Conservation (phyloP, 306 rosid genomes). For the Gastrolobium villosum region DNA sequence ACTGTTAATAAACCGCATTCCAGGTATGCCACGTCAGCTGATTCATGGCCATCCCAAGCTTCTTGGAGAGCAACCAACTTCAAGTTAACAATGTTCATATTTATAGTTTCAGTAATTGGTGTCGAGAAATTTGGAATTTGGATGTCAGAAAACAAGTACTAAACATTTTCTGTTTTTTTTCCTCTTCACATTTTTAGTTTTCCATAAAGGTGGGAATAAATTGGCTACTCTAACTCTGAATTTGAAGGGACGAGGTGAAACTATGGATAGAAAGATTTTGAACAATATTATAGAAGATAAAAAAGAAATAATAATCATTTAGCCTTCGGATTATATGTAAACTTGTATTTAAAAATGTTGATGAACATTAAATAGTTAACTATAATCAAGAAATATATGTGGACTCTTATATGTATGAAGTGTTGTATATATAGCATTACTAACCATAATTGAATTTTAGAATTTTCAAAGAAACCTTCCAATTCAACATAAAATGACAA, state of each 20-base stretch:
- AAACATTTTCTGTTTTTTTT: neutral
- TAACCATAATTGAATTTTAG: neutral
- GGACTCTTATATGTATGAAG: neutral
- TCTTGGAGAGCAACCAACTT: neutral
- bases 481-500: neutral
- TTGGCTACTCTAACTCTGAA: no score
- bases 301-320: neutral
- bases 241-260: neutral
- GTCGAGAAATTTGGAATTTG: neutral
- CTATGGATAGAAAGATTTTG: neutral
- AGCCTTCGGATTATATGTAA: neutral
- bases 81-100: no score
- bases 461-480: neutral
- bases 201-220: no score
- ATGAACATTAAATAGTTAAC: neutral
- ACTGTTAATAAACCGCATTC: slow-evolving; percentile 75
- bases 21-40: slow-evolving; percentile 72
- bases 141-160: neutral
- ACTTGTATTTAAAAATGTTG: neutral
- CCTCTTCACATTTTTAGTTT: neutral
- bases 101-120: no score
- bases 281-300: neutral
- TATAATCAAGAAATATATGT: no score
- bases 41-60: slow-evolving; percentile 73
- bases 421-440: neutral